Conservation (phyloP, 176 grass and related monocot species). For the Triticum monococcum region DNA sequence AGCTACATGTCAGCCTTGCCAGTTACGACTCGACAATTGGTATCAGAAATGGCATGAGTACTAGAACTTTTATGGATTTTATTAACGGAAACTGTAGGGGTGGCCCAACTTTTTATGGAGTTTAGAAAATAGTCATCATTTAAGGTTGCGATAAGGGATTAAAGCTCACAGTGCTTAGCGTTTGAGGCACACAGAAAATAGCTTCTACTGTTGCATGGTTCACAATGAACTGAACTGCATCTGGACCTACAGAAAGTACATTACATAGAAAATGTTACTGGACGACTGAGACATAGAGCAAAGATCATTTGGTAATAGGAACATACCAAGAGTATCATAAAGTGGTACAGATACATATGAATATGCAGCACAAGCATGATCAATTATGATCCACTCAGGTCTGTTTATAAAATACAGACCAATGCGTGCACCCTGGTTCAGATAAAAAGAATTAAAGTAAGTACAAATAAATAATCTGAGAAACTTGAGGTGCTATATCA, state of each 20-base stretch:
- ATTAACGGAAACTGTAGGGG: not conserved
- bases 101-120: not conserved
- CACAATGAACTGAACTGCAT: slow-evolving; percentile 93
- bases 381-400: slow-evolving; percentile 88
- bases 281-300: slow-evolving; percentile 7
- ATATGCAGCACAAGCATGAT: slow-evolving; percentile 93
- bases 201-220: slow-evolving; percentile 83
- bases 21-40: not conserved
- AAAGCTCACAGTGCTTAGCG: slow-evolving; percentile 71
- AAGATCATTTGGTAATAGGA: not conserved
- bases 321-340: slow-evolving; percentile 92
- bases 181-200: slow-evolving; percentile 96
- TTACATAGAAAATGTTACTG: slow-evolving; percentile 15
- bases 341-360: slow-evolving; percentile 85
- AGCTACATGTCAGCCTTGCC: not conserved
- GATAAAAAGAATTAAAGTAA: not conserved
- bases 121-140: not conserved
- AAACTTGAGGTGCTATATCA: not conserved
- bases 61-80: not conserved
- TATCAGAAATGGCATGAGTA: not conserved
- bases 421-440: slow-evolving; percentile 71
- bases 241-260: slow-evolving; percentile 71
- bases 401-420: slow-evolving; percentile 97
- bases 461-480: not conserved
- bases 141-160: slow-evolving; percentile 23